Conservation (phyloP, 805 yeast genomes). For the Wickerhamomyces strasburgensis region DNA sequence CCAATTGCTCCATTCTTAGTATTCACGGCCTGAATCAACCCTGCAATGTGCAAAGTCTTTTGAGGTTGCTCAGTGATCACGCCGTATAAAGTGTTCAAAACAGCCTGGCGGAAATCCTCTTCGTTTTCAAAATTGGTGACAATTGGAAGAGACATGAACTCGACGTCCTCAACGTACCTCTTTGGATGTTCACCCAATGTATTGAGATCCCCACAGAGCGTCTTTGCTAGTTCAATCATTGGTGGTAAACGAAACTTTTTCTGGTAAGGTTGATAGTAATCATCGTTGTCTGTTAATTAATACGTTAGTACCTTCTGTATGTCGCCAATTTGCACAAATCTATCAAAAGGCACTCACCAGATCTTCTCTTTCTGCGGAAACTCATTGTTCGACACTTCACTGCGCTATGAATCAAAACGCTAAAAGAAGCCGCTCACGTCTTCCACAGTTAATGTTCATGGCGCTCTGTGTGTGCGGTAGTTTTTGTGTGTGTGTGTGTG, state of each 20-base stretch:
- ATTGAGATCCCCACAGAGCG: conserved; percentile 45
- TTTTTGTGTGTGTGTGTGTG: neutral
- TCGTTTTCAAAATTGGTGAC: conserved; percentile 61
- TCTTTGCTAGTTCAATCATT: conserved; percentile 40
- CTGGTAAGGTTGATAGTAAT: conserved; percentile 20
- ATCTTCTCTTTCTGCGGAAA: conserved; percentile 25
- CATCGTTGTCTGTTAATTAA: conserved; percentile 17
- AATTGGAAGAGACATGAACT: conserved; percentile 63
- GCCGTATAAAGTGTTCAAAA: conserved; percentile 62
- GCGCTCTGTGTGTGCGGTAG: neutral
- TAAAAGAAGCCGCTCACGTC: too few species aligned
- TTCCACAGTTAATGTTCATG: too few species aligned
- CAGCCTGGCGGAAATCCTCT: conserved; percentile 51
- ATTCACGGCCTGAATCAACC: conserved; percentile 62
- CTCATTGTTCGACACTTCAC: conserved; percentile 13
- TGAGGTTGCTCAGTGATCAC: conserved; percentile 87
- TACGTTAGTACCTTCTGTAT: neutral
- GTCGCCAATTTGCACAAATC: too few species aligned
- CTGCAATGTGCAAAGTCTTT: conserved; percentile 68
- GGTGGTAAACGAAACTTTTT: conserved; percentile 36
- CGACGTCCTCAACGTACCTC: conserved; percentile 54
- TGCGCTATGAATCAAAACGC: too few species aligned
- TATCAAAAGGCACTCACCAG: conserved; percentile 16
- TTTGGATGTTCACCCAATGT: conserved; percentile 52
- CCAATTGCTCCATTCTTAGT: conserved; percentile 62